Conservation (phyloP, 2,329 filamentous ascomycete genomes). For the Colletotrichum caudatum region DNA sequence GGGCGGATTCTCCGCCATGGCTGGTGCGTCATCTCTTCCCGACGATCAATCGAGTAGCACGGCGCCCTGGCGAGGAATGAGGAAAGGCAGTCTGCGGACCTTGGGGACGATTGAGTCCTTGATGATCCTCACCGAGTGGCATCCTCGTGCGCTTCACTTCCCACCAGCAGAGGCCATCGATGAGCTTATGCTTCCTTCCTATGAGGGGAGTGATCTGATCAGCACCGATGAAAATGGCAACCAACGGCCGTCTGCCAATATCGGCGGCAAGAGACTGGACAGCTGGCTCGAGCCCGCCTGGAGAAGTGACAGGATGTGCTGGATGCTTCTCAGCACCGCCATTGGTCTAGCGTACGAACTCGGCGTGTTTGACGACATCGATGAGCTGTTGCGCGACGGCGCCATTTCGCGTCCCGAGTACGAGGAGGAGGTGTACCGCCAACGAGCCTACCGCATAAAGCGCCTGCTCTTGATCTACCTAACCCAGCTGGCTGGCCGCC, state of each 20-base stretch:
- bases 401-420: constrained; percentile 73
- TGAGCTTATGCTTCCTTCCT: constrained; percentile 74
- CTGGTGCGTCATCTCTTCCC: constrained; percentile 34
- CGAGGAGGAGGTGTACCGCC: constrained; percentile 81
- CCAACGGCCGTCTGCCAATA: constrained; percentile 63
- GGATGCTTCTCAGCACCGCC: constrained; percentile 95
- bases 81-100: constrained; percentile 85
- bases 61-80: constrained; percentile 75
- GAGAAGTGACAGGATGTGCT: constrained; percentile 95
- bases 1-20: constrained; percentile 71
- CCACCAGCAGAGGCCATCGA: constrained; percentile 82
- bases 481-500: constrained; percentile 90
- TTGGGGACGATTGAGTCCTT: constrained; percentile 94
- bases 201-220: constrained; percentile 60
- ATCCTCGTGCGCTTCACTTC: constrained; percentile 93
- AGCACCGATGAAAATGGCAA: constrained; percentile 58
- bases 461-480: constrained; percentile 90
- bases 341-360: constrained; percentile 93
- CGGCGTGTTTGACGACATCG: constrained; percentile 93
- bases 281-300: constrained; percentile 97
- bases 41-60: constrained; percentile 75
- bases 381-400: constrained; percentile 72
- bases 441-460: constrained; percentile 84
- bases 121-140: constrained; percentile 96
- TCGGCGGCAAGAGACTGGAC: constrained; percentile 87